Evolutionary conservation across 768 basidiomycete species (phyloP).

Genomic region (Phanerochaete carnosa): DNA sequence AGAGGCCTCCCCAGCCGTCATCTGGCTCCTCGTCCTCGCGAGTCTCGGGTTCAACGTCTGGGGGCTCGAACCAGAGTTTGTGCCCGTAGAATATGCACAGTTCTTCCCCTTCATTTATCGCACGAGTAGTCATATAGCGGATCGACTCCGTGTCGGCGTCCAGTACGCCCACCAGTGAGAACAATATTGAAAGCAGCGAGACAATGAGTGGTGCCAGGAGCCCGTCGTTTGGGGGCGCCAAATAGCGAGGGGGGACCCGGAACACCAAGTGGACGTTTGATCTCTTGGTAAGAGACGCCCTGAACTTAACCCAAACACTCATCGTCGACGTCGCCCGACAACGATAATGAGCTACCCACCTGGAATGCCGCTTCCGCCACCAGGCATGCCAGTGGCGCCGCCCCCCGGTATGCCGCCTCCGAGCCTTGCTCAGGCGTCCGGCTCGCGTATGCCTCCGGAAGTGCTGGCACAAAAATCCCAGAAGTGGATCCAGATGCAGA

Average conservation of each 20-base stretch:
- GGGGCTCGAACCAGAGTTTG: slow-evolving; percentile 59
- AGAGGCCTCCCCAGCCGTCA: slow-evolving; percentile 47
- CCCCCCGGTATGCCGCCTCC: slow-evolving; percentile 33
- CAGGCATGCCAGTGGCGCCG: slow-evolving; percentile 24
- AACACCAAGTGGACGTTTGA: not conserved
- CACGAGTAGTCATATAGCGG: slow-evolving; percentile 52
- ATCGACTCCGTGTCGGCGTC: slow-evolving; percentile 57
- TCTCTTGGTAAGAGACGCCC: slow-evolving; percentile 1
- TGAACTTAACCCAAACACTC: slow-evolving; percentile 1
- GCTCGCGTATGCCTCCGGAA: slow-evolving; percentile 53
- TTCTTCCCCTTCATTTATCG: slow-evolving; percentile 61
- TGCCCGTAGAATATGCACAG: slow-evolving; percentile 77
- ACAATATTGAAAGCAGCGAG: not conserved
- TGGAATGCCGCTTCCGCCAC: slow-evolving; percentile 43
- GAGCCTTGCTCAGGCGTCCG: slow-evolving; percentile 30
- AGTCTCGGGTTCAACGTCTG: slow-evolving; percentile 17
- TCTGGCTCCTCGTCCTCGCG: slow-evolving; percentile 20
- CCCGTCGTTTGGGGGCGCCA: not conserved
- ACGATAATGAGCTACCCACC: slow-evolving; percentile 50
- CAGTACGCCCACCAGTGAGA: slow-evolving; percentile 26
- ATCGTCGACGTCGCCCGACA: slow-evolving; percentile 20
- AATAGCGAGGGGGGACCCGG: not conserved
- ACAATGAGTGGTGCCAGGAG: not conserved
- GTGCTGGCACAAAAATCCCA: slow-evolving; percentile 88
- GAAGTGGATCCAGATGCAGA: slow-evolving; percentile 96